Evolutionary conservation across 78 protist genomes (phyloP).

Genomic region (slime mould (Dictyostelium discoideum)): DNA sequence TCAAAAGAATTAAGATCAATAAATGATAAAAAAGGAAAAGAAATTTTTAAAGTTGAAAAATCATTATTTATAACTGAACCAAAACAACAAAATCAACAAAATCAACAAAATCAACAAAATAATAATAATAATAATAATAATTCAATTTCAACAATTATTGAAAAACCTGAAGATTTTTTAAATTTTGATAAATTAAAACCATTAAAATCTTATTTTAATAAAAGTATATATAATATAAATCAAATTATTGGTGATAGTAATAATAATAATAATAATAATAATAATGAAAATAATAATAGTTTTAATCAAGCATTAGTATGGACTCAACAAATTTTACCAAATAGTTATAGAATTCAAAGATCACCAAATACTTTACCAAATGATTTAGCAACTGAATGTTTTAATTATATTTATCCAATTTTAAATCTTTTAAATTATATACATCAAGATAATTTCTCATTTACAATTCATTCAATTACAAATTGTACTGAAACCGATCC

Average conservation of each 20-base stretch:
- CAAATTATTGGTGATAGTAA: neutral
- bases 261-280: neutral
- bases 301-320: neutral
- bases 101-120: neutral
- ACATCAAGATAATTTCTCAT: neutral
- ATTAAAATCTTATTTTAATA: neutral
- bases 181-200: constrained; percentile 4
- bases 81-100: neutral
- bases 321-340: constrained; percentile 65
- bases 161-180: constrained; percentile 2
- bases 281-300: neutral
- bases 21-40: neutral
- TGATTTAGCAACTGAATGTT: neutral
- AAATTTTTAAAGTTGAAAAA: neutral
- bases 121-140: neutral
- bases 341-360: constrained; percentile 3
- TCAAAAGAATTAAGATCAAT: neutral
- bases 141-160: neutral
- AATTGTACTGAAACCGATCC: neutral
- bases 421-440: neutral
- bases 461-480: neutral
- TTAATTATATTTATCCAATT: constrained; percentile 34
- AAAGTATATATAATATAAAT: neutral
- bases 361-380: neutral
- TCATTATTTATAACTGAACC: neutral